These are phyloP conservation scores for Penicillium italicum DNA, from an alignment of 2,329 filamentous ascomycete genomes.

Conservation along the genomic window DNA sequence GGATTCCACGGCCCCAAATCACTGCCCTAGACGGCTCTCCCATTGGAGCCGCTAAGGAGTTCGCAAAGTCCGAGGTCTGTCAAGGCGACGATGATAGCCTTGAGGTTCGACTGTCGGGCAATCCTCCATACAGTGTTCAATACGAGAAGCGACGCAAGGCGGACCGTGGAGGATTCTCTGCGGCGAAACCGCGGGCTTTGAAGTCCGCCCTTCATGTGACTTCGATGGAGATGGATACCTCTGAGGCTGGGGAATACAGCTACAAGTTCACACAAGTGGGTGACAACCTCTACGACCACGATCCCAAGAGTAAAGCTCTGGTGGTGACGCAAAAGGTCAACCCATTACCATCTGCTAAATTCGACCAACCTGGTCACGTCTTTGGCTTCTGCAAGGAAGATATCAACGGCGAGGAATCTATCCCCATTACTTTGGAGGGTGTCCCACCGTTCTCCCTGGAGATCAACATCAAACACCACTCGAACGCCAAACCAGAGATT, in stretches of 20 bases:
- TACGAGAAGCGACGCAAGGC: constrained; percentile 76
- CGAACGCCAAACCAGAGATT: constrained; percentile 72
- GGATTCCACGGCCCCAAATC: constrained; percentile 75
- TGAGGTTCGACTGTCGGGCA: constrained; percentile 74
- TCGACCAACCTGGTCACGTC: constrained; percentile 80
- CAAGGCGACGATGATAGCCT: constrained; percentile 91
- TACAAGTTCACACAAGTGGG: constrained; percentile 81
- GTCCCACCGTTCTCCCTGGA: constrained; percentile 85
- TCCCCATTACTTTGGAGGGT: constrained; percentile 81
- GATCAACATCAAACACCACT: constrained; percentile 88
- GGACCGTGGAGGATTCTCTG: constrained; percentile 62
- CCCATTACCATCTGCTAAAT: constrained; percentile 74
- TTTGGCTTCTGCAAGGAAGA: constrained; percentile 95
- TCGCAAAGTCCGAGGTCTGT: constrained; percentile 77
- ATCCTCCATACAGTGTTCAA: constrained; percentile 75
- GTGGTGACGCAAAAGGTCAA: constrained; percentile 79
- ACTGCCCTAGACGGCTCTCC: constrained; percentile 51
- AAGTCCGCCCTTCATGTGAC: constrained; percentile 73
- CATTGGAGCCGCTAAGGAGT: constrained; percentile 54
- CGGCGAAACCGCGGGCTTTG: constrained; percentile 65
- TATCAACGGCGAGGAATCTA: constrained; percentile 74
- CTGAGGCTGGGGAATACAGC: constrained; percentile 74
- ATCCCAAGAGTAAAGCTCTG: constrained; percentile 63
- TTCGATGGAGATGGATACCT: constrained; percentile 80
- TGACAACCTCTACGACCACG: constrained; percentile 80